phyloP scores from a whole-genome alignment of 148 eudicot genomes.

The Selenicereus undatus region DNA sequence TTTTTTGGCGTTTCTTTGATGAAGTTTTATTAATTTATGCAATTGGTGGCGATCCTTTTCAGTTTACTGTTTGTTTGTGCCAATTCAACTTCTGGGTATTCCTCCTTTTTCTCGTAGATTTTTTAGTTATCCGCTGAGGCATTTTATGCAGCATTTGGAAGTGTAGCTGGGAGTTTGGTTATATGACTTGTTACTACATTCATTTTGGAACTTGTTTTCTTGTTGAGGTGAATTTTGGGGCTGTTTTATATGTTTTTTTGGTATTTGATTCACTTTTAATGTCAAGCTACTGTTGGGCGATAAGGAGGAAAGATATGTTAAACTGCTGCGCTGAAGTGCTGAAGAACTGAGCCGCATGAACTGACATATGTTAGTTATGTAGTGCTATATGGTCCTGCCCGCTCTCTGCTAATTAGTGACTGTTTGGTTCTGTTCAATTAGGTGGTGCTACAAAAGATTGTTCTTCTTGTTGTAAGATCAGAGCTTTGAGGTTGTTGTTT shows the following conservation, averaged over 20 bases:
- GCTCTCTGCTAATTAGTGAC: too few relatives aligned
- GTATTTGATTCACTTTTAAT: not conserved
- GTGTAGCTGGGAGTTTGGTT: not conserved
- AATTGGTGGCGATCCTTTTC: not conserved
- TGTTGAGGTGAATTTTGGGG: not conserved
- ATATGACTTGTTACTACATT: not conserved
- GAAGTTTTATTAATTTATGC: not conserved
- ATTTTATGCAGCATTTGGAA: conserved; percentile 17
- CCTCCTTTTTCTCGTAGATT: not conserved
- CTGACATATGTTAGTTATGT: too few relatives aligned
- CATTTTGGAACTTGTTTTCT: not conserved
- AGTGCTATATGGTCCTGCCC: too few relatives aligned
- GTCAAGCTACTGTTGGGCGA: too few relatives aligned
- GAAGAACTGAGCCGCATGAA: too few relatives aligned
- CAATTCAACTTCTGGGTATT: conserved; percentile 17
- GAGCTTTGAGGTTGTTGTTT: conserved; percentile 1
- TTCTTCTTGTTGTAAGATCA: not conserved
- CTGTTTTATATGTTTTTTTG: not conserved
- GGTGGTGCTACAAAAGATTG: not conserved
- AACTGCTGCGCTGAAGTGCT: too few relatives aligned
- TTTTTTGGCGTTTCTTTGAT: not conserved
- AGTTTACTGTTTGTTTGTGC: not conserved
- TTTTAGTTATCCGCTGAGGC: not conserved
- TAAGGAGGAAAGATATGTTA: too few relatives aligned
- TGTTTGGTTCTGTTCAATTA: not conserved